Evolutionary conservation across 164 flowering plant species (phyloP), one percentile per base, ranked within the genome.

Genomic region (Aristolochia californica): DNA sequence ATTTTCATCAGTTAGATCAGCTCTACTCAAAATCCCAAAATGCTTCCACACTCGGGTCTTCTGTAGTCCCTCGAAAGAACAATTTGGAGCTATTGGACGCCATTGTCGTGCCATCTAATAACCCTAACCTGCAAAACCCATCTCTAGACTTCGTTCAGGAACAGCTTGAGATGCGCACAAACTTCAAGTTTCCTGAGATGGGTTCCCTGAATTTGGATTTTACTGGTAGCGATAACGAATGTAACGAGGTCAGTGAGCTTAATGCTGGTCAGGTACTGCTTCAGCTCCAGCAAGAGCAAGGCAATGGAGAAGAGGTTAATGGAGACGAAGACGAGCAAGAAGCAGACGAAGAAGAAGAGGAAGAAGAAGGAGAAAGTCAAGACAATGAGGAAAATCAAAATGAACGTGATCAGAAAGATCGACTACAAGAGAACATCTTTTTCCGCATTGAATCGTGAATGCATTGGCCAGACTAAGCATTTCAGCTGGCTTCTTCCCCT

Each of bases 1-100:
- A 64, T 22, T 64, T 64, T 44, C 57, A 57, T 23, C 67, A 64
- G 22, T 28, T 64, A 43, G 67, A 64, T 50, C 55, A 55, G 43
- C 67, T 64, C 52, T 64, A 64, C 56, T 56, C 53, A 13, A 55
- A 43, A 28, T 20, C 57, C 0, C 21, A 2, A 9, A 43, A 21
- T 5, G 12, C 43, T 30, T 27, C 64, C 56, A n/a, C n/a, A n/a
- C n/a, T n/a, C n/a, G n/a, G n/a, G n/a, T n/a, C n/a, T n/a, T n/a
- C n/a, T n/a, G 55, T 7, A 8, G 24, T 25, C 7, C 20, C 49
- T 17, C 38, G 16, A 3, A 62, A 55, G 18, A 59, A 62, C 47
- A 43, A 34, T 22, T 62, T 53, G 18, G 58, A 62, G 53, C 53
- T 62, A 5, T 34, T 62, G 56, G 65, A 55, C 23, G 59, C 59